Base-by-base conservation (phyloP, 306 rosid species). In the Argentina anserina region DNA sequence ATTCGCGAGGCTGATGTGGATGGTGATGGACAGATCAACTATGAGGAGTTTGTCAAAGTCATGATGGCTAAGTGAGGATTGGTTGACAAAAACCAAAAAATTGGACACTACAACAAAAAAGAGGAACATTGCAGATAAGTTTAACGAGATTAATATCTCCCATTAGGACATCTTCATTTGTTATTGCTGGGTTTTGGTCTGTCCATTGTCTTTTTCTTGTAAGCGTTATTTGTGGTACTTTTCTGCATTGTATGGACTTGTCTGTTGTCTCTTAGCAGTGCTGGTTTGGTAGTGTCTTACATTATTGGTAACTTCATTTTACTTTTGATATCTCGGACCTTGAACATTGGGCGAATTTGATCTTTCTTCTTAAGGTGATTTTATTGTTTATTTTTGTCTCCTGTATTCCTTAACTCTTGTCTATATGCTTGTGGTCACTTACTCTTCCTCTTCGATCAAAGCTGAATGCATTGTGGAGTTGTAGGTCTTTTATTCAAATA, bases 11-110 rank as follows among this genome's bases (percentile, higher is more conserved):
- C 65, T 6, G 65, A 59, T 59, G 65, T 59, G 39, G 65, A 59
- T 59, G 65, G 65, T 29, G 65, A 59, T 17, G 65, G 65, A 59
- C 65, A 59, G 65, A 59, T 59, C 39, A 59, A 59, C 37, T 59
- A 59, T 59, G 65, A 59, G 65, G 65, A 59, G 39, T 59, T 59
- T 5, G 65, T 59, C 65, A 59, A 59, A 59, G 65, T 59, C 65
- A 59, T 59, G 65, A 59, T 59, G 65, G 65, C 65, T 39, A 59
- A 59, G 65, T 59, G 65, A 59, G 65, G n/a, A 29, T 59, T 11
- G 12, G 65, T 58, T 59, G n/a, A 59, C 65, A n/a, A 15, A 31
- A 59, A 29, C 21, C 39, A 59, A 59, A 28, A 28, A 59, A 14
- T 29, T 59, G 65, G 65, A 25, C 31, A 23, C 11, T 25, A 11